phyloP scores from a whole-genome alignment of 768 basidiomycete species.

The Cyathus striatus region DNA sequence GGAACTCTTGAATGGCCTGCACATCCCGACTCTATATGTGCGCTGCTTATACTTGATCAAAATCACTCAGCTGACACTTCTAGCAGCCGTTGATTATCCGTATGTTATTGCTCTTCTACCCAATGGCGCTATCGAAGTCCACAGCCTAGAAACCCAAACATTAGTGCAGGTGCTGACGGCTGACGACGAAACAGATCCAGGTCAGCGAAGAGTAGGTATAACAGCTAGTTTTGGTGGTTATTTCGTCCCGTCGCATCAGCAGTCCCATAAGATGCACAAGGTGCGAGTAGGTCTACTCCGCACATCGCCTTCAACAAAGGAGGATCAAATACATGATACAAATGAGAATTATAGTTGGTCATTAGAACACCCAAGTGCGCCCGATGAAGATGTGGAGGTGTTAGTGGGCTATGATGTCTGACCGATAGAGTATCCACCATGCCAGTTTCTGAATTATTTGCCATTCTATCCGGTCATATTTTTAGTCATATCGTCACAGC shows the following conservation, averaged over 20 bases:
- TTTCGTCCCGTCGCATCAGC: conserved; percentile 44
- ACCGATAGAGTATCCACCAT: too few relatives aligned
- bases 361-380: too few relatives aligned
- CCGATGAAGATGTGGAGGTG: too few relatives aligned
- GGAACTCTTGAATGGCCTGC: conserved; percentile 85
- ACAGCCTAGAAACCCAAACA: conserved; percentile 69
- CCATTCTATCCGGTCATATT: too few relatives aligned
- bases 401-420: too few relatives aligned
- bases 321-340: too few relatives aligned
- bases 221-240: conserved; percentile 39
- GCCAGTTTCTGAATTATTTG: too few relatives aligned
- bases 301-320: too few relatives aligned
- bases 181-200: neutral
- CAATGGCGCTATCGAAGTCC: conserved; percentile 76
- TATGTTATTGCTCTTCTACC: conserved; percentile 75
- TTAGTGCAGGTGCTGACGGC: conserved; percentile 64
- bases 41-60: conserved; percentile 22
- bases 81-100: conserved; percentile 51
- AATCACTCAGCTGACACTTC: neutral
- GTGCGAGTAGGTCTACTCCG: conserved; percentile 27
- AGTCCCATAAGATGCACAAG: conserved; percentile 40
- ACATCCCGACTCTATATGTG: conserved; percentile 75
- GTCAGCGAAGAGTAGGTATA: conserved; percentile 18
- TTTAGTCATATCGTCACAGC: too few relatives aligned
- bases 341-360: too few relatives aligned